Percentiles rank a stretch among this genome's conserved stretches.
phyloP scores from a whole-genome alignment of 208 protist genomes.

The Leishmania gerbilli region DNA sequence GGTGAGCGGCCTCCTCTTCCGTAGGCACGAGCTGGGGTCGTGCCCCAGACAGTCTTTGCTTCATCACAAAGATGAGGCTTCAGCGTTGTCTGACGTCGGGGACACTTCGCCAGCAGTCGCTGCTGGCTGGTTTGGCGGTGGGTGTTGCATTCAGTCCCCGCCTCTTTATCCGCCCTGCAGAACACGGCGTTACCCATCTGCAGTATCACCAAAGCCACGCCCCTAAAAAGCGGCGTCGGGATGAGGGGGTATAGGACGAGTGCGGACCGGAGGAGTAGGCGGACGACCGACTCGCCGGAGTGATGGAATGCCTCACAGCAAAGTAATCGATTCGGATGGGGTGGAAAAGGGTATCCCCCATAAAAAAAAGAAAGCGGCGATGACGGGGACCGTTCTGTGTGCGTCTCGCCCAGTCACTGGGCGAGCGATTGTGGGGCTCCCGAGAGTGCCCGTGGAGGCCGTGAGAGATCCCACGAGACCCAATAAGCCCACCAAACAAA shows the following conservation, averaged over 20 bases:
- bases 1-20: background rate
- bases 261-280: background rate
- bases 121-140: background rate
- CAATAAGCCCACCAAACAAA: background rate
- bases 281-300: background rate
- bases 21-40: background rate
- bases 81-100: background rate
- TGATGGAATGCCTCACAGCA: background rate
- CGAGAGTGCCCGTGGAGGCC: background rate
- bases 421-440: background rate
- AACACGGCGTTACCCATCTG: slow-evolving; percentile 15
- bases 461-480: background rate
- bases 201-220: background rate
- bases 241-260: background rate
- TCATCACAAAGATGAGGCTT: background rate
- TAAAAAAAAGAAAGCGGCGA: background rate
- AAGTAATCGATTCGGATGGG: background rate
- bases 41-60: background rate
- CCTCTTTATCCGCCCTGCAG: background rate
- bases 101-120: background rate
- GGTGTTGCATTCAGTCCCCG: background rate
- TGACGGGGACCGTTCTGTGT: background rate
- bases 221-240: background rate
- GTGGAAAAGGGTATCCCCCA: background rate
- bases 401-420: background rate